Conservation (phyloP, 2,329 filamentous ascomycete species). For the Didymella keratinophila region DNA sequence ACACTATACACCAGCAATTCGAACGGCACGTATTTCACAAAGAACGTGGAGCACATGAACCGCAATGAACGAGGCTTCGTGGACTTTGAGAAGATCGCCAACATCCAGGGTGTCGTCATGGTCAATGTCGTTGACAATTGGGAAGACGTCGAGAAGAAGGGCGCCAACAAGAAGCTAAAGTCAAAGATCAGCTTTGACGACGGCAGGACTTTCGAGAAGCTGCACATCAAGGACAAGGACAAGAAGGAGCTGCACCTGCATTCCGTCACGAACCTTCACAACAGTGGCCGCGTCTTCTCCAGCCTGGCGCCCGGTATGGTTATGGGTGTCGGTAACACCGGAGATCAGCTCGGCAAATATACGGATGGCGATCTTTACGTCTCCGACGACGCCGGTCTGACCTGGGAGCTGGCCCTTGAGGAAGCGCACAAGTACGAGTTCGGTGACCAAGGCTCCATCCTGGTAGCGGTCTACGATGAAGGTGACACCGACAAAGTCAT, state of each 20-base stretch:
- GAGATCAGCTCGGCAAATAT: conserved; percentile 74
- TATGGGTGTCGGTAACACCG: conserved; percentile 93
- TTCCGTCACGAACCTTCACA: conserved; percentile 84
- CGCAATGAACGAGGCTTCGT: conserved; percentile 78
- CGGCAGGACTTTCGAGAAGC: conserved; percentile 79
- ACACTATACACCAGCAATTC: conserved; percentile 95
- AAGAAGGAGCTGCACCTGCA: conserved; percentile 81
- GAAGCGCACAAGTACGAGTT: conserved; percentile 96
- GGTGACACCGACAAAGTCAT: conserved; percentile 67
- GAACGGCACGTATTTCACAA: conserved; percentile 94
- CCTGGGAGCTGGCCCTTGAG: conserved; percentile 77
- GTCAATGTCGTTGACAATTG: conserved; percentile 91
- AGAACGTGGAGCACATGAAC: conserved; percentile 92
- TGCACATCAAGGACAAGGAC: conserved; percentile 72
- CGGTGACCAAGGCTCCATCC: conserved; percentile 87
- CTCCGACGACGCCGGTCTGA: conserved; percentile 88
- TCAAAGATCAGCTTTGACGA: conserved; percentile 95
- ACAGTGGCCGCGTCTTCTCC: conserved; percentile 87
- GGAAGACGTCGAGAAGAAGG: conserved; percentile 69
- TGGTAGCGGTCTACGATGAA: conserved; percentile 80
- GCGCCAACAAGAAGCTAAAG: conserved; percentile 70
- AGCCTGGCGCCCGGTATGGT: conserved; percentile 91
- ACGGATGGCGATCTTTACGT: conserved; percentile 81
- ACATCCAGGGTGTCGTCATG: conserved; percentile 90
- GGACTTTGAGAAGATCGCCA: conserved; percentile 93